These are phyloP conservation scores for Didymella glomerata DNA, from an alignment of 2,329 filamentous ascomycete species.

Conservation along the genomic window DNA sequence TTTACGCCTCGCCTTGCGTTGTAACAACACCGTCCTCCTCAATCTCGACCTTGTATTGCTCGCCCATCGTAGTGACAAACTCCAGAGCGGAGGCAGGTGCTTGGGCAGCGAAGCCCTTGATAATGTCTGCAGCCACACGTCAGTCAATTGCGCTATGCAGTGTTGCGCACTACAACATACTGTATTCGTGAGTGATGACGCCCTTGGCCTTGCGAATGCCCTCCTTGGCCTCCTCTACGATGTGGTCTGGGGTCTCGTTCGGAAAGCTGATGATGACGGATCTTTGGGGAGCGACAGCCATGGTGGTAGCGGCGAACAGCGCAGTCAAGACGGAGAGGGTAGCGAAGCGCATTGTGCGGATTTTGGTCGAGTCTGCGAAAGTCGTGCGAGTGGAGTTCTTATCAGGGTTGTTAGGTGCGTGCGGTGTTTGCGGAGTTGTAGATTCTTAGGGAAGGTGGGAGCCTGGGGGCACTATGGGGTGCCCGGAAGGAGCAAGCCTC, in stretches of 20 bases:
- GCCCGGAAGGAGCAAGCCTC: conserved; percentile 14
- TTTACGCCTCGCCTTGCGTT: conserved; percentile 43
- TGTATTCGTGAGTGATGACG: conserved; percentile 82
- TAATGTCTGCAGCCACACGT: conserved; percentile 47
- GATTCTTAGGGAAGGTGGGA: conserved; percentile 16
- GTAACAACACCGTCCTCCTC: conserved; percentile 78
- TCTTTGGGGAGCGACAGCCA: conserved; percentile 69
- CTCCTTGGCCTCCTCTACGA: conserved; percentile 76
- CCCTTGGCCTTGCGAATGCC: conserved; percentile 72
- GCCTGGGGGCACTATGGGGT: conserved; percentile 8
- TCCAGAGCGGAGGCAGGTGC: conserved; percentile 75
- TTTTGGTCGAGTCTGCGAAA: not conserved
- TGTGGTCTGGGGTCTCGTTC: conserved; percentile 69
- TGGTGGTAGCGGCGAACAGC: conserved; percentile 66
- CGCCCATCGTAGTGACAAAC: conserved; percentile 69
- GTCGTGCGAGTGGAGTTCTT: not conserved
- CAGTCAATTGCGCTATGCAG: not conserved
- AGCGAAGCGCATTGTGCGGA: conserved; percentile 69
- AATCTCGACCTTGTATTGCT: conserved; percentile 69
- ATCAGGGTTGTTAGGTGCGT: not conserved
- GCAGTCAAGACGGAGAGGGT: conserved; percentile 66
- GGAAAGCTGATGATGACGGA: conserved; percentile 82
- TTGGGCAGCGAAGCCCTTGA: conserved; percentile 79
- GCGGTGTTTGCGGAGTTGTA: conserved; percentile 1
- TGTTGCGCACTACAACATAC: conserved; percentile 21